These are phyloP conservation scores for Calonectria honghensis DNA, from an alignment of 2,329 filamentous ascomycete species.

Conservation along the genomic window DNA sequence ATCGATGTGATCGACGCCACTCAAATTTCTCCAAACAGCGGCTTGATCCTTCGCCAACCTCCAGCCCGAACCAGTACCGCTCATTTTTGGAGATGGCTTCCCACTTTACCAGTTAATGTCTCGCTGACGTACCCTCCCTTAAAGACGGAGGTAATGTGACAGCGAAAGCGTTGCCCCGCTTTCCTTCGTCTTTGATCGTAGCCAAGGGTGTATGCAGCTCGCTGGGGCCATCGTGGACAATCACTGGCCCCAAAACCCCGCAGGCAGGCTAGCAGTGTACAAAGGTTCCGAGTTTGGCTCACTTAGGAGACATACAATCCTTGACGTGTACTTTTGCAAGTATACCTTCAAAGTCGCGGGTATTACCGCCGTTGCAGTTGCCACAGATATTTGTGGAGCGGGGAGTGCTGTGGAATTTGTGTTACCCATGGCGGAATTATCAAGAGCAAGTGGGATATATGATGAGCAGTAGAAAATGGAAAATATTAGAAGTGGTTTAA, in stretches of 20 bases:
- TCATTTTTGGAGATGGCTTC: slow-evolving; percentile 1
- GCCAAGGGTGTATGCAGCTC: neutral
- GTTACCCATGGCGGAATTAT: slow-evolving; percentile 15
- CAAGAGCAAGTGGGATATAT: neutral
- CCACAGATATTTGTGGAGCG: neutral
- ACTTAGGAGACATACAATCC: slow-evolving; percentile 23
- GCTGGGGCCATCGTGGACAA: slow-evolving; percentile 18
- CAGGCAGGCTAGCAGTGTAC: neutral
- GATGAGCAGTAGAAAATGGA: neutral
- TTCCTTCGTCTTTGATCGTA: slow-evolving; percentile 14
- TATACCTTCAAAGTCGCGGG: neutral
- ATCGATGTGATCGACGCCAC: no score
- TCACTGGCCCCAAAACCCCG: slow-evolving; percentile 22
- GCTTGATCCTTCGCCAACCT: no score
- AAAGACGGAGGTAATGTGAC: slow-evolving; percentile 1
- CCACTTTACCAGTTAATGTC: slow-evolving; percentile 2
- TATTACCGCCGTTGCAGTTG: neutral
- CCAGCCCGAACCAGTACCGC: slow-evolving; percentile 14
- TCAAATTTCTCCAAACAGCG: no score
- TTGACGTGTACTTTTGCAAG: neutral
- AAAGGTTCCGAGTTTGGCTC: slow-evolving; percentile 2
- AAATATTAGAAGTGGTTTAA: no score
- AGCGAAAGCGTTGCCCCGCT: slow-evolving; percentile 4
- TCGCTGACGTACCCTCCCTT: neutral
- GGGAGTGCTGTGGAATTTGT: neutral